Evolutionary conservation across 1,139 yeast species (phyloP), one percentile per base, ranked within the genome.

Genomic region (Kurtzmaniella quercitrusa): DNA sequence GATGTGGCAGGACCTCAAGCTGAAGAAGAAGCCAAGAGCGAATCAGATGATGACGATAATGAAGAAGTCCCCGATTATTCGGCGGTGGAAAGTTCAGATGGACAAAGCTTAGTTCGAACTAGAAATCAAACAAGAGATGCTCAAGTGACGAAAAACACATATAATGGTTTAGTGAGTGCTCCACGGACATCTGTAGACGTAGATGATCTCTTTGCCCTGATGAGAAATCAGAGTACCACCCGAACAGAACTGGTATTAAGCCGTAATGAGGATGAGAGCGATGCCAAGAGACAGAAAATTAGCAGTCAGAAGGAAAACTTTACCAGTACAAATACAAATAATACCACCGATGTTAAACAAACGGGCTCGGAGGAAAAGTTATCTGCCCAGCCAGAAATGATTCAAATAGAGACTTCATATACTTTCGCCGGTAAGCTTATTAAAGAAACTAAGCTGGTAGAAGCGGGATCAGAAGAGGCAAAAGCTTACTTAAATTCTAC

Each of bases 351-450:
- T n/a, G n/a, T n/a, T n/a, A n/a, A n/a, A n/a, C n/a, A n/a, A n/a
- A n/a, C n/a, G n/a, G n/a, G n/a, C n/a, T n/a, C n/a, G n/a, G n/a
- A n/a, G n/a, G n/a, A n/a, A n/a, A 29, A 44, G 44, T 31, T 45
- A 43, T 9, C 40, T 50, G 15, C 45, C 15, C 58, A 69, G 15
- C 65, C 70, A 33, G 79, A 79, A 41, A 75, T 75, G 58, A 76
- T 93, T 44, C 79, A 81, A 51, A 91, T 93, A 44, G 82, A 80
- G 48, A 74, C 94, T 45, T 79, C 83, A 6, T 91, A 88, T 59
- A 85, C 87, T 43, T 93, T 90, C 72, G 98, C 98, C 0, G 98
- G 98, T 2, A 85, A 85, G 53, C 72, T 81, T 5, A 74, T 86
- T 4, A 79, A 85, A 0, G 96, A 90, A 56, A 82, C 85, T 46